Conservation (phyloP, 1,284 basidiomycete species). For the Austroboletus novae-zelandiae region DNA sequence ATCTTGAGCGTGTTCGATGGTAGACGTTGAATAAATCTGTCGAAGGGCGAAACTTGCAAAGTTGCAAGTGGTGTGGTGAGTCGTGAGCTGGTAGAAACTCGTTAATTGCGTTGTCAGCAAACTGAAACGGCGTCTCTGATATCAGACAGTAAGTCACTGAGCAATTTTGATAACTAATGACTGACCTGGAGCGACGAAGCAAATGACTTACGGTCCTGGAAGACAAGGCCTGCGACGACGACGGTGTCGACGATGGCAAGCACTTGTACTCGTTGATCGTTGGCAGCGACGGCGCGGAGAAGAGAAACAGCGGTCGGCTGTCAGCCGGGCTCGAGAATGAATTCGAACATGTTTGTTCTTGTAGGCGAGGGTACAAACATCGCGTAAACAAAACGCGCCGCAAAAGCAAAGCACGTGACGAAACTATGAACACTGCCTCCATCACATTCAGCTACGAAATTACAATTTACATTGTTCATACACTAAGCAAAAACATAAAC, state of each 20-base stretch:
- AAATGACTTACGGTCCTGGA: slow-evolving; percentile 27
- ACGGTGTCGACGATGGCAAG: slow-evolving; percentile 19
- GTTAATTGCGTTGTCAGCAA: slow-evolving; percentile 23
- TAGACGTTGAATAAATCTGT: slow-evolving; percentile 13
- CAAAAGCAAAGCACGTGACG: slow-evolving; percentile 23
- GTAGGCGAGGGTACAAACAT: slow-evolving; percentile 27
- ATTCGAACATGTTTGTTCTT: slow-evolving; percentile 36
- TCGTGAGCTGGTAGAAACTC: slow-evolving; percentile 25
- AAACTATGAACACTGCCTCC: neutral
- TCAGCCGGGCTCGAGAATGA: slow-evolving; percentile 5
- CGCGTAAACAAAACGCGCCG: slow-evolving; percentile 31
- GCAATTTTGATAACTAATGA: neutral
- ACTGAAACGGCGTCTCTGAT: slow-evolving; percentile 14
- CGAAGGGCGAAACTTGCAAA: slow-evolving; percentile 9
- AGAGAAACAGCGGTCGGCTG: slow-evolving; percentile 17
- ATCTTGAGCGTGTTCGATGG: slow-evolving; percentile 16
- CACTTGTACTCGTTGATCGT: slow-evolving; percentile 16
- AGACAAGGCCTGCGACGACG: slow-evolving; percentile 23
- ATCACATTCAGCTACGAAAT: neutral
- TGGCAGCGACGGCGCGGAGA: slow-evolving; percentile 15
- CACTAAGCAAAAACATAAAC: neutral
- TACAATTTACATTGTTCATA: slow-evolving; percentile 7
- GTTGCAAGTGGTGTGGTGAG: slow-evolving; percentile 10
- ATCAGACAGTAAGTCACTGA: neutral
- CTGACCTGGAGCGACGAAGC: slow-evolving; percentile 24